Conservation (phyloP, 129 eudicot species). For the Flaveria brownii region DNA sequence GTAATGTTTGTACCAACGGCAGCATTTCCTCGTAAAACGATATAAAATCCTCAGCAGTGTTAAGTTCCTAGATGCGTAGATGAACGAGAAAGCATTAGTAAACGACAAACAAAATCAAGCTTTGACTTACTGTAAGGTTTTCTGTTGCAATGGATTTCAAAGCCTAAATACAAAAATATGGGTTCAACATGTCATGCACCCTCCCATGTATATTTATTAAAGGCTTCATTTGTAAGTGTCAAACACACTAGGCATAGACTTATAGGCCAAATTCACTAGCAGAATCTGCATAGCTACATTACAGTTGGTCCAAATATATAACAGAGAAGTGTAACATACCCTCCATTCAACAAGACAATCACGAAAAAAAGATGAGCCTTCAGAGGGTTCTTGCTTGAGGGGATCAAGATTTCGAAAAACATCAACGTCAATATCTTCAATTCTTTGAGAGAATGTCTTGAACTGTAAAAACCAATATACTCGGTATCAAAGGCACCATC, state of each 20-base stretch:
- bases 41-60: conserved; percentile 91
- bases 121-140: not conserved
- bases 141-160: not conserved
- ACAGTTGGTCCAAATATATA: not conserved
- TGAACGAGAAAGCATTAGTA: conserved; percentile 1
- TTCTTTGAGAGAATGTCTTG: conserved; percentile 66
- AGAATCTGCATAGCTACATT: conserved; percentile 7
- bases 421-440: conserved; percentile 72
- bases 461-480: conserved; percentile 51
- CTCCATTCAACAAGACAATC: conserved; percentile 81
- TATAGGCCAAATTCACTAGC: conserved; percentile 2
- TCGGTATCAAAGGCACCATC: conserved; percentile 16
- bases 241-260: not conserved
- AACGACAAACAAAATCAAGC: not conserved
- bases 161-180: not conserved
- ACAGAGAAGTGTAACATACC: conserved; percentile 39
- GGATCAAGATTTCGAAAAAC: conserved; percentile 77
- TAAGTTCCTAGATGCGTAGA: conserved; percentile 58
- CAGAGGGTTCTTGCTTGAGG: conserved; percentile 60
- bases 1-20: conserved; percentile 82
- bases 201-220: not conserved
- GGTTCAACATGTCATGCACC: not conserved
- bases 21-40: conserved; percentile 83
- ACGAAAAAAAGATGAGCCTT: conserved; percentile 73
- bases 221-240: not conserved